Evolutionary conservation across 352 stramenopile species (phyloP), one percentile per base, ranked within the genome.

Genomic region (Phytophthora europaea): DNA sequence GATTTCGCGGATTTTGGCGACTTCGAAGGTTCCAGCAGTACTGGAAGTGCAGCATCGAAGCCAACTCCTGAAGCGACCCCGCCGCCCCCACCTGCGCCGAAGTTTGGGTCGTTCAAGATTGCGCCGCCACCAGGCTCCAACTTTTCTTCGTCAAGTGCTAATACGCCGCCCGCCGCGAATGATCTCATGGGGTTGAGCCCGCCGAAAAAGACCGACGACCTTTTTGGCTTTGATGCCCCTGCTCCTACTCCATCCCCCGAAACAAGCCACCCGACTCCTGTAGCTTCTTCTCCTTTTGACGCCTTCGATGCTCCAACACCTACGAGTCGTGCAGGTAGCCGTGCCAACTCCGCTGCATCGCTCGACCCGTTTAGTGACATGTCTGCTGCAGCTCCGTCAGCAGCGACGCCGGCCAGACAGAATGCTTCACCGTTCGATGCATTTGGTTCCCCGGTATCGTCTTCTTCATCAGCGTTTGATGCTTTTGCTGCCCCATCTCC

Each of bases 111-210:
- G 10, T 95, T 94, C 72, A 95, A 88, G 65, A 80, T 95, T 45
- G 81, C 85, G 3, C 87, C 84, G 34, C 88, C 87, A 38, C 84
- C 82, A 48, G 81, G 76, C 28, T 78, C 82, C 1, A 76, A 72
- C 40, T 90, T 91, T 55, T 75, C 77, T 34, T 75, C 79, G 12
- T 69, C 78, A 28, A 75, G 51, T 71, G 55, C 58, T 56, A 62
- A 48, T 55, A 22, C 68, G 1, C 52, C 68, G 2, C 73, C 80
- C 13, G 52, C 65, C 18, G 60, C 74, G 55, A 89, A 82, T 62
- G 85, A 94, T 75, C 88, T 94, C 22, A 83, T 95, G 73, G 87
- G 83, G 34, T 84, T 93, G 36, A 91, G 84, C 40, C 76, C 88
- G 9, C 61, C 72, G 31, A 83, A 82, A 50, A 72, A 76, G 66